Percentiles rank a stretch among this genome's conserved stretches.
phyloP scores from a whole-genome alignment of 352 stramenopile species.

The Lagenidium giganteum region DNA sequence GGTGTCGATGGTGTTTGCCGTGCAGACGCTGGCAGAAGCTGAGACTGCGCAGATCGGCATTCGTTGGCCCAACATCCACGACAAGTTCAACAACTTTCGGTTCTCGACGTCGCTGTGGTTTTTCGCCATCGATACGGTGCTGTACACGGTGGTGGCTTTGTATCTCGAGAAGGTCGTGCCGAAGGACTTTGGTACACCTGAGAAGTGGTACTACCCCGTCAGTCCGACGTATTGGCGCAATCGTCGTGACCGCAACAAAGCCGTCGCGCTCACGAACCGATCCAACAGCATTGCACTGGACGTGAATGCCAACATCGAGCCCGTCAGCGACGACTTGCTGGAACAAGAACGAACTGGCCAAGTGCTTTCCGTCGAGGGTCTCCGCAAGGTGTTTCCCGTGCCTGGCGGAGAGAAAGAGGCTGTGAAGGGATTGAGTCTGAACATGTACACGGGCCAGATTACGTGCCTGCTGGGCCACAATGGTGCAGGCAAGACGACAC shows the following conservation, averaged over 20 bases:
- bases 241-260: slow-evolving; percentile 6
- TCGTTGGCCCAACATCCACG: slow-evolving; percentile 31
- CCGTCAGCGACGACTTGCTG: slow-evolving; percentile 12
- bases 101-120: slow-evolving; percentile 55
- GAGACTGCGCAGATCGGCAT: slow-evolving; percentile 36
- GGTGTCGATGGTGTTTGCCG: slow-evolving; percentile 37
- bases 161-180: slow-evolving; percentile 91
- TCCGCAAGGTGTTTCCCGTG: slow-evolving; percentile 49
- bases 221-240: slow-evolving; percentile 61
- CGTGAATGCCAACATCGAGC: slow-evolving; percentile 19
- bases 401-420: slow-evolving; percentile 57
- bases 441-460: slow-evolving; percentile 87
- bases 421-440: slow-evolving; percentile 63
- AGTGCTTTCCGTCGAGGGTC: slow-evolving; percentile 22
- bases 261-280: slow-evolving; percentile 3
- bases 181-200: slow-evolving; percentile 81
- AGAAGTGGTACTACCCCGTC: slow-evolving; percentile 91
- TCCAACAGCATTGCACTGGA: neutral
- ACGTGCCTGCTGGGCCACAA: slow-evolving; percentile 87
- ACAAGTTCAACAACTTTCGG: slow-evolving; percentile 41
- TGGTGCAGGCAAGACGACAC: slow-evolving; percentile 79
- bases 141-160: slow-evolving; percentile 85
- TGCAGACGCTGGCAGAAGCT: slow-evolving; percentile 31
- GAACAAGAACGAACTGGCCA: slow-evolving; percentile 16
- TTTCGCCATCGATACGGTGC: slow-evolving; percentile 79